Evolutionary conservation across 192 early-diverging fungal genomes (phyloP).

Genomic region (Backusella westeae): DNA sequence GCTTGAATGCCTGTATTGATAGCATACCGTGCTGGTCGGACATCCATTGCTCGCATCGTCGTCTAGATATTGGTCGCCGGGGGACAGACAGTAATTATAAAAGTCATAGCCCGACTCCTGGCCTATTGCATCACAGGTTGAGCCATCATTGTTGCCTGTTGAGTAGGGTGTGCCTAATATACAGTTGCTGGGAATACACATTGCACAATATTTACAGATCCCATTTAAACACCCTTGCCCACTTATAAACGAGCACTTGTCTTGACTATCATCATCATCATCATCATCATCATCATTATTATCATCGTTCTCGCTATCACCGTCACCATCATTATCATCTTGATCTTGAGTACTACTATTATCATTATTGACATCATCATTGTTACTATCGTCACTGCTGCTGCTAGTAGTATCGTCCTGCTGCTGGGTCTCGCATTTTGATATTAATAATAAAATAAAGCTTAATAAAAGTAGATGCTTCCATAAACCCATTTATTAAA

Average conservation of each 20-base stretch:
- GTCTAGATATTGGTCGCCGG: not conserved
- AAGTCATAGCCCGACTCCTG: not conserved
- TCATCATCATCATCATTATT: not conserved
- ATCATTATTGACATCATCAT: not conserved
- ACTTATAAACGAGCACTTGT: not conserved
- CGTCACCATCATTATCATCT: not conserved
- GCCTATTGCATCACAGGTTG: not conserved
- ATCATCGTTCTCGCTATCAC: not conserved
- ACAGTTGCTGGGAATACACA: constrained; percentile 9
- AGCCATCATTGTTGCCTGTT: not conserved
- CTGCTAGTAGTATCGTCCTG: not conserved
- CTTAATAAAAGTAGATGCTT: not conserved
- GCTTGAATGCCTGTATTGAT: not conserved
- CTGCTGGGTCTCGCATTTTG: not conserved
- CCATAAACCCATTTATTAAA: not conserved
- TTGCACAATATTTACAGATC: constrained; percentile 7
- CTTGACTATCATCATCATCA: not conserved
- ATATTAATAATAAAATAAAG: constrained; percentile 6
- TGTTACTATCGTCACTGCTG: not conserved
- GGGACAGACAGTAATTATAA: not conserved
- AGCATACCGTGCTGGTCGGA: not conserved
- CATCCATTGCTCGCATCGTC: not conserved
- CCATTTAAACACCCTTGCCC: not conserved
- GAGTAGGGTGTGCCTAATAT: not conserved
- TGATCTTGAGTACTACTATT: no score